Conservation (phyloP, 345 rosid genomes). For the Gossypium rotundifolium region DNA sequence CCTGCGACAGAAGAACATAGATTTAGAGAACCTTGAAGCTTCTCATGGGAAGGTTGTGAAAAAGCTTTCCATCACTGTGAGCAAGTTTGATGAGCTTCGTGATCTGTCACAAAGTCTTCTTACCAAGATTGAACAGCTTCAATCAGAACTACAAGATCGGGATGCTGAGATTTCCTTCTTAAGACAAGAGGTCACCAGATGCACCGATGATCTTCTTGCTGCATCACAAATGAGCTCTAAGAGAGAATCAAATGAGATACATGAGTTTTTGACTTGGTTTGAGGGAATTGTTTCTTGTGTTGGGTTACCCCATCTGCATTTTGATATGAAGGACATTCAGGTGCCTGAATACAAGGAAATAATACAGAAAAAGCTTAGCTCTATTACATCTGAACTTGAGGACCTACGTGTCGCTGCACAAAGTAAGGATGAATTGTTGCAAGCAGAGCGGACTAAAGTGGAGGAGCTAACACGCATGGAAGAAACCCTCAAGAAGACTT, state of each 20-base stretch:
- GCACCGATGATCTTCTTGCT: constrained; percentile 76
- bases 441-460: constrained; percentile 61
- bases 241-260: constrained; percentile 51
- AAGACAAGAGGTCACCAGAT: constrained; percentile 94
- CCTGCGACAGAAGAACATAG: constrained; percentile 55
- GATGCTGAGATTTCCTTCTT: constrained; percentile 90
- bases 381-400: constrained; percentile 54
- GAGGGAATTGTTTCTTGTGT: constrained; percentile 41
- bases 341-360: constrained; percentile 52
- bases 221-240: constrained; percentile 60
- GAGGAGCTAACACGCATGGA: constrained; percentile 59
- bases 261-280: constrained; percentile 55
- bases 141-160: constrained; percentile 75
- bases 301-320: constrained; percentile 35
- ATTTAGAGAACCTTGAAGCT: constrained; percentile 66
- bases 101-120: constrained; percentile 75
- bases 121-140: constrained; percentile 83
- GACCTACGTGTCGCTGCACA: constrained; percentile 46
- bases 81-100: constrained; percentile 94
- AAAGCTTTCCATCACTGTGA: constrained; percentile 78
- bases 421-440: constrained; percentile 59
- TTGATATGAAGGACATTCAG: constrained; percentile 29
- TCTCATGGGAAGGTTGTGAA: constrained; percentile 74
- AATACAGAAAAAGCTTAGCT: constrained; percentile 47
- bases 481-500: constrained; percentile 54